phyloP scores from a whole-genome alignment of 228 moss, liverwort and hornwort genomes.

The Sphagnum magellanicum region DNA sequence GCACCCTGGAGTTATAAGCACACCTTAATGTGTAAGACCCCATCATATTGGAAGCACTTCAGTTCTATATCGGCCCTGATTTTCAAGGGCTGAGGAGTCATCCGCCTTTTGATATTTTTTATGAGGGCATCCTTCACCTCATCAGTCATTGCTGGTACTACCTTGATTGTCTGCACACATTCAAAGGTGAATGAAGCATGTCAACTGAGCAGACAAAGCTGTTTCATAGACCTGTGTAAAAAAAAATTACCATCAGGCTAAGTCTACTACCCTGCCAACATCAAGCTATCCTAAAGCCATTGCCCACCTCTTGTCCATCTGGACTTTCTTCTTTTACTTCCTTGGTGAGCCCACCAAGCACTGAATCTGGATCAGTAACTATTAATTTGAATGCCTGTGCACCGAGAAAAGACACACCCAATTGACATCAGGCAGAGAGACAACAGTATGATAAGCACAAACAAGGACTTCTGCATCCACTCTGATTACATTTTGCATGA shows the following conservation, averaged over 20 bases:
- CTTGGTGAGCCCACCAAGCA: conserved; percentile 71
- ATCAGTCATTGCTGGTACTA: conserved; percentile 87
- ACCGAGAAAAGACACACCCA: neutral
- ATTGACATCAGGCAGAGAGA: neutral
- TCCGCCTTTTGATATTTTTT: conserved; percentile 90
- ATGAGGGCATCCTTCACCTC: conserved; percentile 82
- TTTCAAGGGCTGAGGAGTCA: conserved; percentile 95
- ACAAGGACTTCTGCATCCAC: too few species aligned
- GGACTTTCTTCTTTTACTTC: conserved; percentile 53
- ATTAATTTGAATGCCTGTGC: conserved; percentile 81
- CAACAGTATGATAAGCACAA: neutral
- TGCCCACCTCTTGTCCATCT: conserved; percentile 48
- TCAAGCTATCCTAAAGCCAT: too few species aligned
- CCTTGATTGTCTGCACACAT: conserved; percentile 38
- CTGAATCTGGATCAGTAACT: conserved; percentile 86
- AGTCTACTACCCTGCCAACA: too few species aligned
- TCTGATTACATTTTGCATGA: too few species aligned
- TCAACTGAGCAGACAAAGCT: too few species aligned
- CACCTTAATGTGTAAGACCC: conserved; percentile 91
- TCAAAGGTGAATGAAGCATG: too few species aligned
- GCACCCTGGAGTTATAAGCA: neutral
- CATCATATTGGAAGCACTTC: conserved; percentile 92
- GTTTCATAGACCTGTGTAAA: too few species aligned
- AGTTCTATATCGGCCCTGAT: conserved; percentile 95
- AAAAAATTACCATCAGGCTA: too few species aligned